A percentile compares a stretch with the other conserved stretches of the same genome.
phyloP scores from a whole-genome alignment of 2,329 filamentous ascomycete genomes.

The Plectosphaerella cucumerina region DNA sequence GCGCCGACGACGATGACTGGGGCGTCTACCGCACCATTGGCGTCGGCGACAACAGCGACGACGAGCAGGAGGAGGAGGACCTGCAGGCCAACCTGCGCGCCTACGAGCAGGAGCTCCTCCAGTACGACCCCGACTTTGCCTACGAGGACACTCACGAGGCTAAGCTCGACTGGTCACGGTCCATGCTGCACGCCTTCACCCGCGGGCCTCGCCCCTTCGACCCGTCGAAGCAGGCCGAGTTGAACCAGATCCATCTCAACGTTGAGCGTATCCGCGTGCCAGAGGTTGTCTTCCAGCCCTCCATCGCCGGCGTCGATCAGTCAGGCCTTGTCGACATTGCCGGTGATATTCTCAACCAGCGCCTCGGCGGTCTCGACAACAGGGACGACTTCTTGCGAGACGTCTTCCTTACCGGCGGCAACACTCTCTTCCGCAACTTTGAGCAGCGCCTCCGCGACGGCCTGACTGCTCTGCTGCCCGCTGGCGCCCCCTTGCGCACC shows the following conservation, averaged over 20 bases:
- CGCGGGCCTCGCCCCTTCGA: constrained; percentile 87
- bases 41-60: constrained; percentile 75
- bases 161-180: constrained; percentile 93
- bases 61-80: constrained; percentile 91
- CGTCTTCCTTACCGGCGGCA: constrained; percentile 92
- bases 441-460: constrained; percentile 76
- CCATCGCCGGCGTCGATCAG: constrained; percentile 89
- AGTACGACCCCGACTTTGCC: constrained; percentile 83
- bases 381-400: constrained; percentile 74
- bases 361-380: constrained; percentile 55
- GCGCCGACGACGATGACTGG: constrained; percentile 97
- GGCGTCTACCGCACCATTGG: constrained; percentile 92
- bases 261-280: constrained; percentile 93
- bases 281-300: constrained; percentile 88
- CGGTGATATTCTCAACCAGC: constrained; percentile 81
- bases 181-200: constrained; percentile 82
- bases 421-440: constrained; percentile 80
- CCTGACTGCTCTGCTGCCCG: constrained; percentile 67
- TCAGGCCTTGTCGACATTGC: constrained; percentile 90
- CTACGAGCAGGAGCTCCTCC: constrained; percentile 79
- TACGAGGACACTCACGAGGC: constrained; percentile 91
- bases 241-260: constrained; percentile 89
- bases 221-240: constrained; percentile 70
- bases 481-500: constrained; percentile 62
- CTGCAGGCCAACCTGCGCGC: constrained; percentile 67